Evolutionary conservation across 179 eudicot species (phyloP).

Genomic region (Vitellaria paradoxa): DNA sequence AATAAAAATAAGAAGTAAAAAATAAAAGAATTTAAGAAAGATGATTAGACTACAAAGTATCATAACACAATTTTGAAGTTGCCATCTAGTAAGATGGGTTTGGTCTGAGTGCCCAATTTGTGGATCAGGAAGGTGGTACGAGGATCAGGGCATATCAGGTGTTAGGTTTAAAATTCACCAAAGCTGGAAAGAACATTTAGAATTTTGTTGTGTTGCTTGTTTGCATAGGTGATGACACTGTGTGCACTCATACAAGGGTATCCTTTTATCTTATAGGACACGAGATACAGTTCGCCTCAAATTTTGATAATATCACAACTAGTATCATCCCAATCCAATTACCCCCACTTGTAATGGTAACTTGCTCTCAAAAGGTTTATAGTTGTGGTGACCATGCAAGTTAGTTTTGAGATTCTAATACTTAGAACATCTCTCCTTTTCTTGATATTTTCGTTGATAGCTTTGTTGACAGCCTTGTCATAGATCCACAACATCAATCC

Average conservation of each 20-base stretch:
- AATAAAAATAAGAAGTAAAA: not conserved
- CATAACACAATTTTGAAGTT: not conserved
- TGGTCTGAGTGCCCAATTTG: conserved; percentile 2
- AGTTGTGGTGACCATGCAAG: not conserved
- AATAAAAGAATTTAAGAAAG: not conserved
- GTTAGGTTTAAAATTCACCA: not conserved
- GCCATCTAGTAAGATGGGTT: not conserved
- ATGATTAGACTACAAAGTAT: not conserved
- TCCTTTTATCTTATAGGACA: no score
- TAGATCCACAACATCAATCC: not conserved
- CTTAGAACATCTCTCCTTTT: no score
- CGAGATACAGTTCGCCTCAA: no score
- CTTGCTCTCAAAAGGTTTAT: not conserved
- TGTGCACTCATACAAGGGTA: no score
- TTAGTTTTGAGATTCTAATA: not conserved
- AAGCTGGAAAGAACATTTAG: not conserved
- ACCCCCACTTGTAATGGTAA: not conserved
- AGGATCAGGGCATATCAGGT: not conserved
- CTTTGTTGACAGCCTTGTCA: not conserved
- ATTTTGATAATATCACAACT: no score
- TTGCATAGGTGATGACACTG: no score
- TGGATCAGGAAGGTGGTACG: not conserved
- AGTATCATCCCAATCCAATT: not conserved
- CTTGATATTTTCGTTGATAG: no score
- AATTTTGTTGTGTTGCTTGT: no score